Percentiles rank a stretch among this genome's conserved stretches.
These are phyloP conservation scores for Coemansia sp. DNA, from an alignment of 371 early-diverging fungal genomes.

Conservation along the genomic window DNA sequence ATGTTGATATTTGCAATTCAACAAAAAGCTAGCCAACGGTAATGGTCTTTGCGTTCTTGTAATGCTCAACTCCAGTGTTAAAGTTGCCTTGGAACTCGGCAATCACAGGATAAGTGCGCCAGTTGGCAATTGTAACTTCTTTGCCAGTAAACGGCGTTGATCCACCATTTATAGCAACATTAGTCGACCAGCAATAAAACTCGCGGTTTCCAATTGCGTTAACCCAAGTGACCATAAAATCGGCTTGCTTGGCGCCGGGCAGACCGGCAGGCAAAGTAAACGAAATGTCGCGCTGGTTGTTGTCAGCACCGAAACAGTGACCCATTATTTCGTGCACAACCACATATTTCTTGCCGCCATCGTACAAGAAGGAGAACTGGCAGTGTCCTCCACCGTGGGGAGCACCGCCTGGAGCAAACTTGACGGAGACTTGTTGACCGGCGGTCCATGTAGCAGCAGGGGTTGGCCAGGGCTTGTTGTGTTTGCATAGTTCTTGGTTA, in stretches of 20 bases:
- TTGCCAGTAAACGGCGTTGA: constrained; percentile 21
- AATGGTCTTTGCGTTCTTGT: constrained; percentile 16
- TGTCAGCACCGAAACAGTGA: constrained; percentile 14
- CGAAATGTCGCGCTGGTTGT: constrained; percentile 19
- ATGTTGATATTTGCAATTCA: background rate
- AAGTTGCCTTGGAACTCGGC: constrained; percentile 24
- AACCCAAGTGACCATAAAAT: constrained; percentile 66
- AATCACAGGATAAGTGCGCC: constrained; percentile 27
- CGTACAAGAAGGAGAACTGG: constrained; percentile 64
- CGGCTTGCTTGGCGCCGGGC: constrained; percentile 33
- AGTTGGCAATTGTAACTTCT: constrained; percentile 53
- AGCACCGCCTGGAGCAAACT: constrained; percentile 24
- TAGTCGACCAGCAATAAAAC: constrained; percentile 60
- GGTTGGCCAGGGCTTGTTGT: constrained; percentile 18
- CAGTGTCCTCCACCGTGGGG: constrained; percentile 64
- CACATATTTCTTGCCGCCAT: constrained; percentile 59
- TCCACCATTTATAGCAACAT: constrained; percentile 42
- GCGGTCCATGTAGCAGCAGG: constrained; percentile 31
- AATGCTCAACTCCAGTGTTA: constrained; percentile 7
- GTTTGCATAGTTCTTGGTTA: constrained; percentile 31
- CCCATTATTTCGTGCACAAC: constrained; percentile 54
- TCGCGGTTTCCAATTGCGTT: constrained; percentile 54
- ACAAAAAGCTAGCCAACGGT: constrained; percentile 10
- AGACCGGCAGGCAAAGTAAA: constrained; percentile 24
- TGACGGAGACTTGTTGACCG: constrained; percentile 27